These are phyloP conservation scores for Benincasa hispida DNA, from an alignment of 306 rosid species.

Conservation along the genomic window DNA sequence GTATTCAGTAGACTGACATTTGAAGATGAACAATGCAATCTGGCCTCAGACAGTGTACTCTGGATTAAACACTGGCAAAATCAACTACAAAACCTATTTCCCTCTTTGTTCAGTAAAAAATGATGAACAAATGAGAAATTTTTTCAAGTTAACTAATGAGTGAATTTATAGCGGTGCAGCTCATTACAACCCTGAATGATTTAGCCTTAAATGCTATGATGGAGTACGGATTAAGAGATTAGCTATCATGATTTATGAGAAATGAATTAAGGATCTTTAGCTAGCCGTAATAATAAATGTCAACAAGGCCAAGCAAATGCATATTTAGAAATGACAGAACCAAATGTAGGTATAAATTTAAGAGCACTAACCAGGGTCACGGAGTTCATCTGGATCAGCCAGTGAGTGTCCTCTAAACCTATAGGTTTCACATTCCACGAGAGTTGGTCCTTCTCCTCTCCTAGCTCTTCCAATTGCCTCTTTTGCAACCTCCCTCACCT, in stretches of 20 bases:
- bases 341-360: neutral
- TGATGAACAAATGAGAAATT: neutral
- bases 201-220: neutral
- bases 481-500: slow-evolving; percentile 95
- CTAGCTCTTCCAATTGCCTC: slow-evolving; percentile 89
- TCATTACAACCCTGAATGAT: neutral
- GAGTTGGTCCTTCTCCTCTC: slow-evolving; percentile 96
- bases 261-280: neutral
- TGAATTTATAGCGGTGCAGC: neutral
- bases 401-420: slow-evolving; percentile 97
- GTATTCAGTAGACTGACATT: neutral
- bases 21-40: neutral
- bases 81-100: neutral
- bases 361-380: slow-evolving; percentile 81
- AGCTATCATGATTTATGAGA: neutral
- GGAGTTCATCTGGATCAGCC: slow-evolving; percentile 99
- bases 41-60: neutral
- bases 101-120: neutral
- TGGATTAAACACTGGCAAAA: neutral
- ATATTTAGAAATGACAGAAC: neutral
- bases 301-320: neutral
- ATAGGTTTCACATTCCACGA: slow-evolving; percentile 95
- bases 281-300: neutral
- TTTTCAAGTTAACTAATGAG: neutral
- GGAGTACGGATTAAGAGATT: neutral